Evolutionary conservation across 1,284 basidiomycete genomes (phyloP).

Genomic region (Moesziomyces globuligerus): DNA sequence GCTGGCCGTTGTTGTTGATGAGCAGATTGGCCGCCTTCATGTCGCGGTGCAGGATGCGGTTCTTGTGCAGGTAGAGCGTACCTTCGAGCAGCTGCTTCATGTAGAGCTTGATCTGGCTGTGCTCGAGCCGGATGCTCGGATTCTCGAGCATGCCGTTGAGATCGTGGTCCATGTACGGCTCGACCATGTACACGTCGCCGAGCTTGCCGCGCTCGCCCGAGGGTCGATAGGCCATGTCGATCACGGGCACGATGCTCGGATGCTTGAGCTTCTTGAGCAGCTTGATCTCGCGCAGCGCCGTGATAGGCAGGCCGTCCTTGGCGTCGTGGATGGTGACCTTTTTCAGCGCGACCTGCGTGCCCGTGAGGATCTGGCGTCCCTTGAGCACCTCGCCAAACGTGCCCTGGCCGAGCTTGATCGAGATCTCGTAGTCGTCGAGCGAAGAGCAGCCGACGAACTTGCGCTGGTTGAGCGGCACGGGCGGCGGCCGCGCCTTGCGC

Average conservation of each 20-base stretch:
- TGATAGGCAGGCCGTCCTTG: conserved; percentile 94
- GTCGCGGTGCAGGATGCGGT: conserved; percentile 94
- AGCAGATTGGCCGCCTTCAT: conserved; percentile 98
- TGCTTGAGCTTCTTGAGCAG: conserved; percentile 90
- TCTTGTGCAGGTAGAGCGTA: conserved; percentile 95
- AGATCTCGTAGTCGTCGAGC: conserved; percentile 61
- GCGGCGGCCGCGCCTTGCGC: conserved; percentile 32
- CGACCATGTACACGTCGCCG: conserved; percentile 89
- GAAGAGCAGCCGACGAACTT: conserved; percentile 59
- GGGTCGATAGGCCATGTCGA: conserved; percentile 82
- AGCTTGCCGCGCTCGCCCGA: conserved; percentile 67
- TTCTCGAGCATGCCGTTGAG: conserved; percentile 82
- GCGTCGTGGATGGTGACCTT: conserved; percentile 95
- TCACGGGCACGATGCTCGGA: conserved; percentile 83
- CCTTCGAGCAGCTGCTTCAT: conserved; percentile 95
- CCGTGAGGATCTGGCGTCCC: conserved; percentile 69
- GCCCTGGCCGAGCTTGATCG: conserved; percentile 63
- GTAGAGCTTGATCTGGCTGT: conserved; percentile 85
- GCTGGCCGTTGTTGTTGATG: conserved; percentile 76
- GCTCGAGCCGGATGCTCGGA: conserved; percentile 69
- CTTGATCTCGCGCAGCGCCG: conserved; percentile 97
- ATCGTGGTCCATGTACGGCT: conserved; percentile 99
- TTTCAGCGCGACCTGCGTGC: conserved; percentile 84
- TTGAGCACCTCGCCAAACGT: conserved; percentile 68
- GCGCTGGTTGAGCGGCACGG: conserved; percentile 51